Percentiles rank a stretch among this genome's conserved stretches.
Evolutionary conservation across 192 early-diverging fungal species (phyloP).

Genomic region (Pilobolus umbonatus): DNA sequence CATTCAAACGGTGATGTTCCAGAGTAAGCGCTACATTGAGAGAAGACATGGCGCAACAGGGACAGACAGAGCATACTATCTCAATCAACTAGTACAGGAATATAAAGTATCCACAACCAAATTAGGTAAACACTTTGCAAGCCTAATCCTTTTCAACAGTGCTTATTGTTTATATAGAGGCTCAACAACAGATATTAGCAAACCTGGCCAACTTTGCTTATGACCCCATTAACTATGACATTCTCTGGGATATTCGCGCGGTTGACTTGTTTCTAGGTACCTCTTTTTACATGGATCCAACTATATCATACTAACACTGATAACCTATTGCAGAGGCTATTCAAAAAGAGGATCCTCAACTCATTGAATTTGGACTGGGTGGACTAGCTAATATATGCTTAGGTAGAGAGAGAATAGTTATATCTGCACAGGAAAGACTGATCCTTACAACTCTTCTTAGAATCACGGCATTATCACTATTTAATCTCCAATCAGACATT

Average conservation of each 20-base stretch:
- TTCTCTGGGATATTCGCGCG: slow-evolving; percentile 35
- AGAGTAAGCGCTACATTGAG: slow-evolving; percentile 21
- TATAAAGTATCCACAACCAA: slow-evolving; percentile 16
- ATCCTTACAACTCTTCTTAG: no score
- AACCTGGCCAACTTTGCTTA: slow-evolving; percentile 51
- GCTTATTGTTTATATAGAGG: slow-evolving; percentile 14
- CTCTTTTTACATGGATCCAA: background rate
- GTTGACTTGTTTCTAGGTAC: slow-evolving; percentile 40
- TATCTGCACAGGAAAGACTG: no score
- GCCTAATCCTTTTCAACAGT: background rate
- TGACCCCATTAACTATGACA: slow-evolving; percentile 49
- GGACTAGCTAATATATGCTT: slow-evolving; percentile 31
- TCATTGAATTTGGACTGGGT: slow-evolving; percentile 24
- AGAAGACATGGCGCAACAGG: slow-evolving; percentile 12
- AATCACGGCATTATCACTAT: slow-evolving; percentile 9
- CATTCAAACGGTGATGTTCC: no score
- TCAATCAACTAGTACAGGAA: slow-evolving; percentile 19
- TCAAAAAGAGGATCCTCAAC: background rate
- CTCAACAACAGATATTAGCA: slow-evolving; percentile 35
- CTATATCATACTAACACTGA: background rate
- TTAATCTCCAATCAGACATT: background rate
- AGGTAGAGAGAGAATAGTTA: no score
- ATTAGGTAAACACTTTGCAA: background rate
- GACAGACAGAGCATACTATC: slow-evolving; percentile 18
- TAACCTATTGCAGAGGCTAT: slow-evolving; percentile 4